Percentiles rank a stretch among this genome's conserved stretches.
Evolutionary conservation across 2,329 filamentous ascomycete species (phyloP).

Genomic region (Neofusicoccum cordaticola): DNA sequence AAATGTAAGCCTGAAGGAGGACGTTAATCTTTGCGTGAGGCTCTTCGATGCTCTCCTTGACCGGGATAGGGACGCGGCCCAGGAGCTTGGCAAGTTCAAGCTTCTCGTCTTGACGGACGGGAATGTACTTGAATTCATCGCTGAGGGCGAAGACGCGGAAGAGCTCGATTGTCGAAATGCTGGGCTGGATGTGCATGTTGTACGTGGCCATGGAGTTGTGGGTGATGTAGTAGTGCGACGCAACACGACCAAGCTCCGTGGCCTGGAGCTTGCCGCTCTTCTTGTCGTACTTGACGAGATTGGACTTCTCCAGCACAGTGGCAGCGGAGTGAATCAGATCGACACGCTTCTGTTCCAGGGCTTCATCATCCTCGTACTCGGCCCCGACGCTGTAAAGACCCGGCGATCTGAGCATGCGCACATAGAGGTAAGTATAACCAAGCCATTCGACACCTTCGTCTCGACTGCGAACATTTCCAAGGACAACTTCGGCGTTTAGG

Average conservation of each 20-base stretch:
- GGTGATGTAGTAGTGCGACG: conserved; percentile 98
- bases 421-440: conserved; percentile 95
- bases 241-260: conserved; percentile 91
- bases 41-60: conserved; percentile 97
- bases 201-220: conserved; percentile 96
- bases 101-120: conserved; percentile 96
- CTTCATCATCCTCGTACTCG: conserved; percentile 90
- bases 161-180: conserved; percentile 88
- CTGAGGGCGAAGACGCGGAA: conserved; percentile 96
- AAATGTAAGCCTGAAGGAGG: conserved; percentile 93
- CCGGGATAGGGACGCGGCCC: conserved; percentile 85
- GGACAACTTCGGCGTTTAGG: conserved; percentile 90
- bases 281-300: conserved; percentile 91
- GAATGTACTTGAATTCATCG: conserved; percentile 98
- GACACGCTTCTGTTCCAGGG: conserved; percentile 94
- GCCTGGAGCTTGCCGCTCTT: conserved; percentile 83
- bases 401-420: conserved; percentile 94
- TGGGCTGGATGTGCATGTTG: conserved; percentile 90
- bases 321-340: conserved; percentile 95
- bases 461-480: conserved; percentile 85
- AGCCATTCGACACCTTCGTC: conserved; percentile 99
- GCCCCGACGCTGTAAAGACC: conserved; percentile 93
- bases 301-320: conserved; percentile 78
- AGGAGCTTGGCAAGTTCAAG: conserved; percentile 90
- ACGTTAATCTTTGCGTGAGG: conserved; percentile 98